Base-by-base conservation (phyloP, 352 stramenopile species). In the Phytophthora rubi region DNA sequence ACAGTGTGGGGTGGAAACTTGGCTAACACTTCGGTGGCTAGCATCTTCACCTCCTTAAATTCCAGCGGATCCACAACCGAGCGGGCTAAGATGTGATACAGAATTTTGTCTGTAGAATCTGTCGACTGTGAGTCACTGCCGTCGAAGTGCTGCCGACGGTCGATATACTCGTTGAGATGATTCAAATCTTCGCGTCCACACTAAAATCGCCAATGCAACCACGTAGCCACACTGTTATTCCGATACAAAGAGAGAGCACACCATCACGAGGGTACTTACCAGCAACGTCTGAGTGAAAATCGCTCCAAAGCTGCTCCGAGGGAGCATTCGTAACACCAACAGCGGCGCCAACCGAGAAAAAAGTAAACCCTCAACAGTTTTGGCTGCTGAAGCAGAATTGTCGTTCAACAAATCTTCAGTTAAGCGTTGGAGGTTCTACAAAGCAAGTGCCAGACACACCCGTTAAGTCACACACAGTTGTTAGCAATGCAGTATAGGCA, bases 11-110 rank as follows among this genome's bases (percentile, higher is more conserved):
- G 39, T 32, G 70, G 64, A 6, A 89, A 72, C 48, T 91, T 89
- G 3, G 79, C 76, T 28, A 92, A 59, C 7, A 84, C 68, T 45
- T 93, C 86, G 5, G 78, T 74, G 6, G 79, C 66, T 0, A 93
- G 59, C 82, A 93, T 88, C 61, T 92, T 93, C 47, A 93, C 75
- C 53, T 93, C 86, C 62, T 93, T 93, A 59, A 86, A 93, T 70
- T 93, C 86, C 49, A 93, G 65, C 6, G 84, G 81, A 54, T 92
- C 79, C 16, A 89, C 62, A 2, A 85, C 48, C 30, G 84, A 77
- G 4, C 80, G 70, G 12, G 73, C 74, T 30, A 81, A 55, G 4
- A 81, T 53, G 16, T 87, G 74, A 55, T 86, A 83, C 3, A 87
- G 49, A 33, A 74, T 32, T 54, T 71, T 57, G 15, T 18, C 42